phyloP scores from a whole-genome alignment of 129 eudicot species.

The Flaveria robusta region DNA sequence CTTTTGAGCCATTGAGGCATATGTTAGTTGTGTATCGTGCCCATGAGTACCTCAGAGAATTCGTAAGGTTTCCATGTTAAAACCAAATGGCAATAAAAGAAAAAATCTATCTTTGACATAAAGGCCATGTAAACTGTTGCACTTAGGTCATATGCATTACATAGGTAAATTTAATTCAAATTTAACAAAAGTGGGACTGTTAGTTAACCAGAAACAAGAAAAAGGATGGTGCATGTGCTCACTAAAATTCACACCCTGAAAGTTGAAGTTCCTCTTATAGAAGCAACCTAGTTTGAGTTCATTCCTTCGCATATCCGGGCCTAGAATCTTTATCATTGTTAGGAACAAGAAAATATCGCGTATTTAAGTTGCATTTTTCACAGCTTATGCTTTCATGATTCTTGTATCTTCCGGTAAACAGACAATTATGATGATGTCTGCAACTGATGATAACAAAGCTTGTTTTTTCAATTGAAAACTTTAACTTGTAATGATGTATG shows the following conservation, averaged over 20 bases:
- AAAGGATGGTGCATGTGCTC: constrained; percentile 21
- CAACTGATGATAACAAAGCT: constrained; percentile 31
- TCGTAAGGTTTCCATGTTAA: not conserved
- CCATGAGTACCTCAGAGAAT: not conserved
- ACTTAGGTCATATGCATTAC: not conserved
- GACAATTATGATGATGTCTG: constrained; percentile 9
- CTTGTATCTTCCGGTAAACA: constrained; percentile 16
- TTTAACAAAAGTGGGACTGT: constrained; percentile 7
- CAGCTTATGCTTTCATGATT: constrained; percentile 18
- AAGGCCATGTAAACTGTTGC: not conserved
- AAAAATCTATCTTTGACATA: not conserved
- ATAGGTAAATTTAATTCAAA: not conserved
- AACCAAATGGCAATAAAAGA: not conserved
- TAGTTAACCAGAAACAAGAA: constrained; percentile 28
- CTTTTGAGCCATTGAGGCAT: not conserved
- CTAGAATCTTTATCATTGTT: constrained; percentile 22
- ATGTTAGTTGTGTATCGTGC: not conserved
- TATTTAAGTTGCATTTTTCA: constrained; percentile 19
- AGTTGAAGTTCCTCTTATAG: constrained; percentile 26
- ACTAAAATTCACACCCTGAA: constrained; percentile 24
- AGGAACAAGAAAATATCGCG: constrained; percentile 25
- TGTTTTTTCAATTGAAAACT: not conserved
- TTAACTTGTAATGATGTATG: not conserved
- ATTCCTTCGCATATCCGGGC: constrained; percentile 44
- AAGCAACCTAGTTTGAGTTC: constrained; percentile 35